These are phyloP conservation scores for Eucalyptus guilfoylei DNA, from an alignment of 345 rosid genomes.

Conservation along the genomic window DNA sequence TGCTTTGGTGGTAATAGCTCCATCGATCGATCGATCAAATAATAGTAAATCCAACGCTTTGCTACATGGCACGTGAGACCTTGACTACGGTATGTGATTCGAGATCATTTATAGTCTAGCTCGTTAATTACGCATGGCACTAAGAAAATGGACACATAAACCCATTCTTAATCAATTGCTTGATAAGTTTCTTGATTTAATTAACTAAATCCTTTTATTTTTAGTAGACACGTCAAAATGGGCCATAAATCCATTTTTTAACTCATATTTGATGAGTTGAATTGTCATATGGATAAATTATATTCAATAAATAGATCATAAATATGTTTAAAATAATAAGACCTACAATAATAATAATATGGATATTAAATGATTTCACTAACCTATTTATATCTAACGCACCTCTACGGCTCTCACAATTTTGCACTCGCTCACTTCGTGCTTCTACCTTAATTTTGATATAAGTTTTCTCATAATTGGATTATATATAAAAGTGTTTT, in stretches of 20 bases:
- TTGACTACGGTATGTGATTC: fast-evolving
- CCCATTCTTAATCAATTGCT: background rate
- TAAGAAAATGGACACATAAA: fast-evolving
- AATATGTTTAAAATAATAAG: too few species aligned
- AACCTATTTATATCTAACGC: too few species aligned
- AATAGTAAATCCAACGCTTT: background rate
- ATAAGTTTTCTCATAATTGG: too few species aligned
- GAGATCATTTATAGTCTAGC: background rate
- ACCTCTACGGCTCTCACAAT: background rate
- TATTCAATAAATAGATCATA: too few species aligned
- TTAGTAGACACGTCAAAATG: too few species aligned
- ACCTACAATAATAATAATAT: too few species aligned
- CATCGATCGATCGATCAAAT: fast-evolving
- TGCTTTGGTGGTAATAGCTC: too few species aligned
- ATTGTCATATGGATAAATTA: too few species aligned
- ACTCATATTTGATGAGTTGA: too few species aligned
- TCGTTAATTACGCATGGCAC: background rate
- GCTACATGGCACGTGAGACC: fast-evolving
- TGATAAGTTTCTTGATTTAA: background rate
- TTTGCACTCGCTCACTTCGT: fast-evolving
- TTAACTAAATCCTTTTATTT: background rate
- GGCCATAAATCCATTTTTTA: background rate
- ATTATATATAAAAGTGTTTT: too few species aligned
- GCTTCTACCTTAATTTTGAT: too few species aligned
- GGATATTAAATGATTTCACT: too few species aligned